These are phyloP conservation scores for Primulina eburnea DNA, from an alignment of 257 asterid genomes.

Conservation along the genomic window DNA sequence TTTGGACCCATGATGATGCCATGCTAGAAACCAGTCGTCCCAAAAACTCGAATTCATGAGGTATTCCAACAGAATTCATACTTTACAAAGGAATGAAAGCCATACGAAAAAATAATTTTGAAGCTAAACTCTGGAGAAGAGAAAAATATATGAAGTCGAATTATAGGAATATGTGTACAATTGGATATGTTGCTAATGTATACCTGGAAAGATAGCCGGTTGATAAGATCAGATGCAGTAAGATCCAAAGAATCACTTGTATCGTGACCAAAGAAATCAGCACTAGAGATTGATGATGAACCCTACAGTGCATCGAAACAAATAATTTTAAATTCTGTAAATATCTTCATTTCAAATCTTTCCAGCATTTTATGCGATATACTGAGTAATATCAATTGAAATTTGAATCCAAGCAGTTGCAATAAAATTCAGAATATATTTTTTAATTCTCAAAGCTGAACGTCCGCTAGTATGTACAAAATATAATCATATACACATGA, in stretches of 20 bases:
- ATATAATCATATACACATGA: background rate
- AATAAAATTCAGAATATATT: no score
- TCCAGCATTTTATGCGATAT: background rate
- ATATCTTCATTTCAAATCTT: background rate
- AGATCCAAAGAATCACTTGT: conserved; percentile 44
- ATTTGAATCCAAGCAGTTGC: no score
- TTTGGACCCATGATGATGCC: no score
- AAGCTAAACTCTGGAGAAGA: background rate
- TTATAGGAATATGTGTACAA: background rate
- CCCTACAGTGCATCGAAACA: conserved; percentile 48
- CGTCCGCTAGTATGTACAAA: no score
- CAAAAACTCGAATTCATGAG: no score
- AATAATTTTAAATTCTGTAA: background rate
- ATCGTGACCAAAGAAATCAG: conserved; percentile 76
- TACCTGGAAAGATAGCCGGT: conserved; percentile 95
- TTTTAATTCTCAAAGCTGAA: background rate
- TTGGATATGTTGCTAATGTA: conserved; percentile 9
- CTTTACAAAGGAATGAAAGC: no score
- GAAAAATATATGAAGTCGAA: no score
- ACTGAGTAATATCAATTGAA: background rate
- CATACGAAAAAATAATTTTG: no score
- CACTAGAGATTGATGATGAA: conserved; percentile 89
- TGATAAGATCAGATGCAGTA: conserved; percentile 74
- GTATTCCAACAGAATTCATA: no score
- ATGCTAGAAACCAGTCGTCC: no score